These are phyloP conservation scores for Alternaria atra DNA, from an alignment of 2,329 filamentous ascomycete species.

Conservation along the genomic window DNA sequence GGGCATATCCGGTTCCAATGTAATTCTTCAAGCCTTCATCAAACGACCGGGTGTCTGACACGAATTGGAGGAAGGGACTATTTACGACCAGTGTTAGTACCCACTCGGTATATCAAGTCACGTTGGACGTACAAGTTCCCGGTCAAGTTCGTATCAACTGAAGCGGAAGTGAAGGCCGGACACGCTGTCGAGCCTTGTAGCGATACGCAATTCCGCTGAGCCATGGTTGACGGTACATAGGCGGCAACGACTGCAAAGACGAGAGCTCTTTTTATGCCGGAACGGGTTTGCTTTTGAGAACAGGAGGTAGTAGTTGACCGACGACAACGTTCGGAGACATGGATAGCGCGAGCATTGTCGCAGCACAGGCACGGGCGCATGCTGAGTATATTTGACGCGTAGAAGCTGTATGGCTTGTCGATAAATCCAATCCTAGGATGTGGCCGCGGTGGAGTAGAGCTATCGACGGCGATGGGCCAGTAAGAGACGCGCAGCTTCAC, in stretches of 20 bases:
- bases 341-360: slow-evolving; percentile 18
- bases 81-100: slow-evolving; percentile 16
- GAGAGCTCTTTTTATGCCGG: slow-evolving; percentile 27
- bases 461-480: slow-evolving; percentile 29
- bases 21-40: slow-evolving; percentile 78
- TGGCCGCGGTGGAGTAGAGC: slow-evolving; percentile 22
- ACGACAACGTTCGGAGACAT: slow-evolving; percentile 17
- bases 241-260: slow-evolving; percentile 41
- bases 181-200: slow-evolving; percentile 75
- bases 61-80: slow-evolving; percentile 86
- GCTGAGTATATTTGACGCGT: slow-evolving; percentile 14
- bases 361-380: slow-evolving; percentile 31
- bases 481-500: slow-evolving; percentile 44
- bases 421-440: slow-evolving; percentile 16
- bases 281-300: slow-evolving; percentile 34
- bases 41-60: slow-evolving; percentile 79
- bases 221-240: slow-evolving; percentile 42
- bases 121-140: slow-evolving; percentile 67
- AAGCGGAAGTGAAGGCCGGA: slow-evolving; percentile 75
- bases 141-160: slow-evolving; percentile 72
- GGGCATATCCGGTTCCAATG: slow-evolving; percentile 77
- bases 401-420: slow-evolving; percentile 20
- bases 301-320: slow-evolving; percentile 17
- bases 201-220: slow-evolving; percentile 67
- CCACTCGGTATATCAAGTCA: background rate